A percentile compares a stretch with the other conserved stretches of the same genome.
phyloP scores from a whole-genome alignment of 1,284 basidiomycete genomes.

The Fomitopsis betulina region DNA sequence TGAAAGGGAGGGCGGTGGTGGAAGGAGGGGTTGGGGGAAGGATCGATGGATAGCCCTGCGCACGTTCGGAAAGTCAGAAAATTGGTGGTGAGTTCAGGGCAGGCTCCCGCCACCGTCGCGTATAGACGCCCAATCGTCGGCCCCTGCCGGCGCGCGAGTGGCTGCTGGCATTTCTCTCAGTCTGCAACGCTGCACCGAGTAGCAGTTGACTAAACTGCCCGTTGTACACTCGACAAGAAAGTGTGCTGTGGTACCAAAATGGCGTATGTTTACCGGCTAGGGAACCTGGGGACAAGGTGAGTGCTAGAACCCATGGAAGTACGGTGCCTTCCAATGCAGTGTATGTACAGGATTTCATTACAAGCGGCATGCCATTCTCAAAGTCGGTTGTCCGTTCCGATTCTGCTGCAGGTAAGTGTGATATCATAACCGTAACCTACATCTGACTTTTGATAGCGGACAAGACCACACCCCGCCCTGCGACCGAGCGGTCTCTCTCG shows the following conservation, averaged over 20 bases:
- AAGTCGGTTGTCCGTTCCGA: neutral
- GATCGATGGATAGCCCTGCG: slow-evolving; percentile 2
- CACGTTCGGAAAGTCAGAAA: neutral
- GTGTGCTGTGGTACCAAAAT: neutral
- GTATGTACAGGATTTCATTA: neutral
- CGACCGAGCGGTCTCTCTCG: neutral
- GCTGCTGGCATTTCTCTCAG: neutral
- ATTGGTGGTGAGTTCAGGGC: slow-evolving; percentile 8
- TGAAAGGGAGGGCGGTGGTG: slow-evolving; percentile 8
- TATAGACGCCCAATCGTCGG: neutral
- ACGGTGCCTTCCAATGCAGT: neutral
- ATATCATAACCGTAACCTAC: neutral
- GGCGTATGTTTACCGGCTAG: neutral
- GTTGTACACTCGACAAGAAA: neutral
- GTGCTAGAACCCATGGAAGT: neutral
- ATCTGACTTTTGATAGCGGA: slow-evolving; percentile 2
- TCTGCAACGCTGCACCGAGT: neutral
- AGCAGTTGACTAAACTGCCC: neutral
- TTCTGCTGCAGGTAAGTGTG: slow-evolving; percentile 4
- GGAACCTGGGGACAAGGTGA: neutral
- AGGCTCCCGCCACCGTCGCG: neutral
- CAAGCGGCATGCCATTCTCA: slow-evolving; percentile 6
- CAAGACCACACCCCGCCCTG: neutral
- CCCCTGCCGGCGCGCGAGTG: neutral
- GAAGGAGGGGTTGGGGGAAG: slow-evolving; percentile 16